A percentile compares a stretch with the other conserved stretches of the same genome.
Evolutionary conservation across 371 early-diverging fungal genomes (phyloP).

Genomic region (Entomophthora muscae): DNA sequence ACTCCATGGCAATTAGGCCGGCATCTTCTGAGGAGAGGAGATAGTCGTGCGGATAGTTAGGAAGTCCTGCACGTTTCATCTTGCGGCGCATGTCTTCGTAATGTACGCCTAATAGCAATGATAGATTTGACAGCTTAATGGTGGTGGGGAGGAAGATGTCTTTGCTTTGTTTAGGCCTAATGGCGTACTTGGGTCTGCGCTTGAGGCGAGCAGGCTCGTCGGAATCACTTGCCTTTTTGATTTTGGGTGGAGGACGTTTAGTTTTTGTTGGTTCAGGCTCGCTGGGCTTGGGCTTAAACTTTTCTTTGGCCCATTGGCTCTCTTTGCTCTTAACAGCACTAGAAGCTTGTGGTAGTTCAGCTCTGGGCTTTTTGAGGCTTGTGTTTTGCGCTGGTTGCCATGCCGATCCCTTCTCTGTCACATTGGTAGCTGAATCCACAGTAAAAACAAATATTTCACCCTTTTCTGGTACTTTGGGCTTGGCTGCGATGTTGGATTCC

Average conservation of each 20-base stretch:
- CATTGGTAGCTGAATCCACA: not conserved
- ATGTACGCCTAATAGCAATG: constrained; percentile 46
- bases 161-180: constrained; percentile 6
- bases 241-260: not conserved
- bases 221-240: not conserved
- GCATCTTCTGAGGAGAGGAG: constrained; percentile 71
- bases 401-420: not conserved
- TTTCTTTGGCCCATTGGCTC: not conserved
- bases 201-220: not conserved
- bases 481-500: not conserved
- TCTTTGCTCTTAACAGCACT: not conserved
- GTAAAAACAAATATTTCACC: not conserved
- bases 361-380: not conserved
- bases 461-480: not conserved
- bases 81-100: constrained; percentile 17
- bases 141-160: constrained; percentile 70
- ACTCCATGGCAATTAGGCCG: constrained; percentile 65
- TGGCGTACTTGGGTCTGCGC: not conserved
- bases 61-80: constrained; percentile 49
- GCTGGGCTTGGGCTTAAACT: not conserved
- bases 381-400: not conserved
- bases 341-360: not conserved
- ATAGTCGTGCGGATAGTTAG: constrained; percentile 42
- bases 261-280: not conserved
- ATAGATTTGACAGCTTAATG: constrained; percentile 63